A percentile compares a stretch with the other conserved stretches of the same genome.
Conservation (phyloP, 2,329 filamentous ascomycete genomes). For the Beauveria australis region DNA sequence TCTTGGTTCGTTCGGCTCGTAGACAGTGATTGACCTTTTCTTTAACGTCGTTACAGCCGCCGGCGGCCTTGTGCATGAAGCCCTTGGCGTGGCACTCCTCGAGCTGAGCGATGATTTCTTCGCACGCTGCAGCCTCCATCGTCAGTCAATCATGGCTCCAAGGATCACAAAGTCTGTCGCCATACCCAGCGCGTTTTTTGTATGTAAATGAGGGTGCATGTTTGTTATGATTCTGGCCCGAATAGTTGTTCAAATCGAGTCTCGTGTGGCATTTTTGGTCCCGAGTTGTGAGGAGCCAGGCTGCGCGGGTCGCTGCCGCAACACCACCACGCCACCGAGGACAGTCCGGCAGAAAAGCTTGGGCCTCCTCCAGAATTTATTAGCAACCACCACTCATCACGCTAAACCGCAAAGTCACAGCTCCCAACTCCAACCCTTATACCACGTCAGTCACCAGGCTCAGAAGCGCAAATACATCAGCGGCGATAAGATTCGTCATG, state of each 20-base stretch:
- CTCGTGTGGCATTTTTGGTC: neutral
- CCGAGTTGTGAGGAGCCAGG: neutral
- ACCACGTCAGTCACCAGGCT: neutral
- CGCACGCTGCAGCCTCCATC: constrained; percentile 61
- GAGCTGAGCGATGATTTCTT: constrained; percentile 85
- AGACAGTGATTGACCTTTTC: constrained; percentile 77
- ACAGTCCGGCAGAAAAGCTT: constrained; percentile 18
- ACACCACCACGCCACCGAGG: neutral
- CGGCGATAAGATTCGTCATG: constrained; percentile 27
- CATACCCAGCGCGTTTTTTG: constrained; percentile 79
- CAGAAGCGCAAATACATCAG: neutral
- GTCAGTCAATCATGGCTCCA: constrained; percentile 13
- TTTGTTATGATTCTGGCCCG: constrained; percentile 19
- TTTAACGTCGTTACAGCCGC: constrained; percentile 86
- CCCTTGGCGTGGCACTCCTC: constrained; percentile 92
- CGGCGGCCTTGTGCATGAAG: constrained; percentile 84
- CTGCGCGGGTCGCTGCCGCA: neutral
- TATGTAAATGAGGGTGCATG: constrained; percentile 98
- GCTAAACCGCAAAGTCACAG: neutral
- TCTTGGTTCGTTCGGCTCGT: constrained; percentile 68
- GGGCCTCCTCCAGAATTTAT: constrained; percentile 20
- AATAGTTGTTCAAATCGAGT: neutral
- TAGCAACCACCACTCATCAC: constrained; percentile 2
- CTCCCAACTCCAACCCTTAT: neutral
- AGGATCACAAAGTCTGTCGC: neutral